Evolutionary conservation across 345 rosid genomes (phyloP).

Genomic region (Eucalyptus cloeziana): DNA sequence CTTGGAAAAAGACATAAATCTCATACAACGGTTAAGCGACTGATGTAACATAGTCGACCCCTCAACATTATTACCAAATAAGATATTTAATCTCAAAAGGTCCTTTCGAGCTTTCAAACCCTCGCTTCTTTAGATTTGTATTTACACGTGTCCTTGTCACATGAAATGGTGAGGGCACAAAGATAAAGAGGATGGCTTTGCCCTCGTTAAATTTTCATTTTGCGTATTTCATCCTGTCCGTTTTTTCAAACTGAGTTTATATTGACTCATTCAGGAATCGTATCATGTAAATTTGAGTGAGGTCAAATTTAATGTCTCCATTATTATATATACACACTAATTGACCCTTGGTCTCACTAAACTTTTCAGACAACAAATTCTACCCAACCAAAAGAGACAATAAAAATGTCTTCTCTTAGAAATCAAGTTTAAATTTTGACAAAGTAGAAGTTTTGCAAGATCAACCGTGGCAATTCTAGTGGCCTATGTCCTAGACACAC

Average conservation of each 20-base stretch:
- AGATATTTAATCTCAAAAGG: neutral
- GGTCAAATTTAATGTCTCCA: neutral
- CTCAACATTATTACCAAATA: neutral
- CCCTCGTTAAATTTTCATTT: neutral
- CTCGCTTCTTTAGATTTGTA: no score
- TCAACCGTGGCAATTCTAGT: neutral
- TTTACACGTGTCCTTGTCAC: neutral
- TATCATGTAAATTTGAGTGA: neutral
- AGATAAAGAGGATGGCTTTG: neutral
- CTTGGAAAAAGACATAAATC: neutral
- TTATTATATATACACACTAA: neutral
- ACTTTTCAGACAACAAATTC: neutral
- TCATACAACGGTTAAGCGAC: neutral
- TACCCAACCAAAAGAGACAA: neutral
- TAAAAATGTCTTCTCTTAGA: neutral
- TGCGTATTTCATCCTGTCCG: neutral
- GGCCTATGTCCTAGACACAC: neutral
- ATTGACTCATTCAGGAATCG: neutral
- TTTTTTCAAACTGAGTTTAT: neutral
- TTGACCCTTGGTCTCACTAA: neutral
- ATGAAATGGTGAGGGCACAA: neutral
- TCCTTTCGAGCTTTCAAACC: neutral
- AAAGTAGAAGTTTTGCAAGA: neutral
- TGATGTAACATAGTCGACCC: neutral
- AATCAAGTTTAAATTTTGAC: neutral